Evolutionary conservation across 352 stramenopile species (phyloP).

Genomic region (Peronospora destructor): DNA sequence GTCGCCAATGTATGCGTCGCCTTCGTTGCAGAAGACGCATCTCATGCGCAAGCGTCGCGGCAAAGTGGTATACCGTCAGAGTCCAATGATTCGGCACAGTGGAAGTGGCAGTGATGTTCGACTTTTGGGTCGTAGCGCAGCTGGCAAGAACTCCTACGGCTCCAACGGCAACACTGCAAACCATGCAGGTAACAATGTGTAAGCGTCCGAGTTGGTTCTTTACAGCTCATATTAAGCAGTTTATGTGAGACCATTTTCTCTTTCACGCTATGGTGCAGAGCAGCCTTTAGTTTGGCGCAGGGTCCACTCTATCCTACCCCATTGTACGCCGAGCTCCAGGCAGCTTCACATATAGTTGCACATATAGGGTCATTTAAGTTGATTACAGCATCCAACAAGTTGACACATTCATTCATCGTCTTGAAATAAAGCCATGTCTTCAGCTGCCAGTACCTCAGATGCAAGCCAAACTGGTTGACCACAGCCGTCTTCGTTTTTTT

Average conservation of each 20-base stretch:
- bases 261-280: background rate
- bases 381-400: too few species aligned
- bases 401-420: too few species aligned
- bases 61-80: constrained; percentile 81
- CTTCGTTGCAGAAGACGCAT: constrained; percentile 76
- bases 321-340: too few species aligned
- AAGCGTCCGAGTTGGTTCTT: background rate
- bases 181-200: background rate
- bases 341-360: too few species aligned
- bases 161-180: constrained; percentile 25
- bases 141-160: constrained; percentile 50
- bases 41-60: constrained; percentile 75
- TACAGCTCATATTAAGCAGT: background rate
- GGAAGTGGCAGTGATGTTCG: constrained; percentile 40
- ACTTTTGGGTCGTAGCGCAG: constrained; percentile 41
- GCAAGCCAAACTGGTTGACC: too few species aligned
- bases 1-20: constrained; percentile 82
- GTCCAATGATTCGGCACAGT: constrained; percentile 54
- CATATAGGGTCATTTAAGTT: too few species aligned
- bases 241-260: background rate
- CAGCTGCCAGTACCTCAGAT: too few species aligned
- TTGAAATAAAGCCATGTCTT: too few species aligned
- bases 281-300: too few species aligned
- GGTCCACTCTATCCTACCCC: too few species aligned
- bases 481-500: too few species aligned